These are phyloP conservation scores for Fusarium nurragi DNA, from an alignment of 2,329 filamentous ascomycete genomes.

Conservation along the genomic window DNA sequence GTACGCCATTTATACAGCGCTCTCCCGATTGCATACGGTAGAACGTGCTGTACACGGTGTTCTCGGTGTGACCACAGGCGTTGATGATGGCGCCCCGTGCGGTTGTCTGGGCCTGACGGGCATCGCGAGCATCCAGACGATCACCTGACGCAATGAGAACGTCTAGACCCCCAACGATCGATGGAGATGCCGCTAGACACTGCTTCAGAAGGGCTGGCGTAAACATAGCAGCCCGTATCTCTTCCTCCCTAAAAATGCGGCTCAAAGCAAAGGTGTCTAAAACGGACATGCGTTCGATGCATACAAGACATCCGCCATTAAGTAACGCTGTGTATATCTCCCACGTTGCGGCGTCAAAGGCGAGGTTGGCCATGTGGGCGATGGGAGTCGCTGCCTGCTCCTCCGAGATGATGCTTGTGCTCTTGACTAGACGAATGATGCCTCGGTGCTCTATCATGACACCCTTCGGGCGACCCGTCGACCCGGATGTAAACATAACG, in stretches of 20 bases:
- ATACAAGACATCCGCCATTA: background rate
- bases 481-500: slow-evolving; percentile 40
- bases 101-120: background rate
- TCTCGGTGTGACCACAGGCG: background rate
- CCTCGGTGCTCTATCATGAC: slow-evolving; percentile 28
- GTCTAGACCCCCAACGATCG: background rate
- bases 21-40: background rate
- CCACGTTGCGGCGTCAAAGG: background rate
- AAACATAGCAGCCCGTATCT: no score
- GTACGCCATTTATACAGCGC: background rate
- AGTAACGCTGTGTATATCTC: background rate
- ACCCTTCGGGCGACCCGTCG: slow-evolving; percentile 38
- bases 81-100: background rate
- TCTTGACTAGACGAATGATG: no score
- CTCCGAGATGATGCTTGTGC: background rate
- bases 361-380: background rate
- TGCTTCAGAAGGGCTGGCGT: background rate
- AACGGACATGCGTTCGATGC: no score
- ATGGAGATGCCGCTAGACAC: background rate
- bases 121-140: slow-evolving; percentile 17
- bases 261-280: background rate
- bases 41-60: background rate
- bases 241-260: background rate
- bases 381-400: background rate
- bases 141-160: slow-evolving; percentile 35